Conservation (phyloP, 331 rosid species). For the Arachis monticola region DNA sequence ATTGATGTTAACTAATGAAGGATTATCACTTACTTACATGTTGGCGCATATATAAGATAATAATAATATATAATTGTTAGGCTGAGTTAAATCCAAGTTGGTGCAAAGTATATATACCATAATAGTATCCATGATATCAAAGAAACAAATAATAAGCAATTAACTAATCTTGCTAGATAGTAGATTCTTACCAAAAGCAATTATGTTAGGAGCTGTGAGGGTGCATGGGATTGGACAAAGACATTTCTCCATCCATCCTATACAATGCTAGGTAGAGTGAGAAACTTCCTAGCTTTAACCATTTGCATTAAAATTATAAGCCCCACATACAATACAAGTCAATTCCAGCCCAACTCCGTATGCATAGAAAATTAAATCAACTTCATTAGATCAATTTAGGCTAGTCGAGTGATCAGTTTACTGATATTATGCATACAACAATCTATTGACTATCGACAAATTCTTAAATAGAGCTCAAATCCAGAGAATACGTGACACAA, state of each 20-base stretch:
- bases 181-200: slow-evolving; percentile 14
- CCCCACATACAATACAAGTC: slow-evolving; percentile 5
- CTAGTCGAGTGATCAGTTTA: too few relatives aligned
- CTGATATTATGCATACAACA: too few relatives aligned
- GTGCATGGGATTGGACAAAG: slow-evolving; percentile 23
- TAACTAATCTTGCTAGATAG: neutral
- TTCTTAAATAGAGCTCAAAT: too few relatives aligned
- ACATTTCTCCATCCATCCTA: slow-evolving; percentile 34
- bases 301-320: neutral
- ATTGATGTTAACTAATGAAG: neutral
- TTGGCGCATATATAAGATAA: neutral
- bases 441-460: too few relatives aligned
- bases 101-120: slow-evolving; percentile 14
- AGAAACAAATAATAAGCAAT: slow-evolving; percentile 1
- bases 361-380: neutral
- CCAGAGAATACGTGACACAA: too few relatives aligned
- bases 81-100: neutral
- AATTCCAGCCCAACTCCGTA: slow-evolving; percentile 29
- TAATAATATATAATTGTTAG: slow-evolving; percentile 1
- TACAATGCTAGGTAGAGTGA: slow-evolving; percentile 12
- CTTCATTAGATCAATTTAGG: neutral
- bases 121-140: neutral
- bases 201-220: neutral
- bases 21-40: neutral
- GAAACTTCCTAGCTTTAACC: slow-evolving; percentile 29